Conservation (phyloP, 2,329 filamentous ascomycete species). For the Ophiostoma populinum region DNA sequence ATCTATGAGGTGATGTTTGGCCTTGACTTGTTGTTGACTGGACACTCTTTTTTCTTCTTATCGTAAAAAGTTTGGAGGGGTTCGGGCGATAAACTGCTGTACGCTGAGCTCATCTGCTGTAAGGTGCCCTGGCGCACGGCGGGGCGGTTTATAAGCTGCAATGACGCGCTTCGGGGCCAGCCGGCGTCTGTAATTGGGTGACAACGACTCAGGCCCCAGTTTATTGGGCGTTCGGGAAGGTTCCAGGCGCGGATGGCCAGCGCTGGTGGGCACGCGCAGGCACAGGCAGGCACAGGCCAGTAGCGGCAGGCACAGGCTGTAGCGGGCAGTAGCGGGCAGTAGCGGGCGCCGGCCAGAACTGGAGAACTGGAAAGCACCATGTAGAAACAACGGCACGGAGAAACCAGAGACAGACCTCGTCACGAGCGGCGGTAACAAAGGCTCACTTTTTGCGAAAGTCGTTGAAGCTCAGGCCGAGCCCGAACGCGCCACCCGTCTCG, state of each 20-base stretch:
- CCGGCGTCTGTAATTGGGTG: conserved; percentile 2
- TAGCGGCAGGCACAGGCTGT: no score
- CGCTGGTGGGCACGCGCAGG: conserved; percentile 1
- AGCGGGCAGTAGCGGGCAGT: no score
- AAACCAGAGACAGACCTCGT: no score
- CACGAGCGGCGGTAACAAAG: no score
- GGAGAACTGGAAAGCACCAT: no score
- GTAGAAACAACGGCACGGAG: no score
- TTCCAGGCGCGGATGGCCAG: conserved; percentile 8
- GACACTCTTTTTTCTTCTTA: conserved; percentile 2
- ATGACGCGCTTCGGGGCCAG: conserved; percentile 4
- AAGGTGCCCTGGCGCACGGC: conserved; percentile 1
- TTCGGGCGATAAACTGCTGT: conserved; percentile 6
- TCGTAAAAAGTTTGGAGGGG: conserved; percentile 10
- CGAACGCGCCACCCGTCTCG: conserved; percentile 13
- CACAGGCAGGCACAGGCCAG: background rate
- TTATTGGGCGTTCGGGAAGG: conserved; percentile 10
- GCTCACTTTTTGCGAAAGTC: conserved; percentile 31
- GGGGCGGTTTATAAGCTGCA: conserved; percentile 8
- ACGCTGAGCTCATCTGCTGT: conserved; percentile 1
- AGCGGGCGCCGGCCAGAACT: no score
- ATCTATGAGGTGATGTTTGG: background rate
- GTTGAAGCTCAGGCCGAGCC: conserved; percentile 32
- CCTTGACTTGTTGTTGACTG: background rate
- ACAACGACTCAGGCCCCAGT: background rate